phyloP scores from a whole-genome alignment of 2,329 filamentous ascomycete species.

The Exophiala alcalophila region DNA sequence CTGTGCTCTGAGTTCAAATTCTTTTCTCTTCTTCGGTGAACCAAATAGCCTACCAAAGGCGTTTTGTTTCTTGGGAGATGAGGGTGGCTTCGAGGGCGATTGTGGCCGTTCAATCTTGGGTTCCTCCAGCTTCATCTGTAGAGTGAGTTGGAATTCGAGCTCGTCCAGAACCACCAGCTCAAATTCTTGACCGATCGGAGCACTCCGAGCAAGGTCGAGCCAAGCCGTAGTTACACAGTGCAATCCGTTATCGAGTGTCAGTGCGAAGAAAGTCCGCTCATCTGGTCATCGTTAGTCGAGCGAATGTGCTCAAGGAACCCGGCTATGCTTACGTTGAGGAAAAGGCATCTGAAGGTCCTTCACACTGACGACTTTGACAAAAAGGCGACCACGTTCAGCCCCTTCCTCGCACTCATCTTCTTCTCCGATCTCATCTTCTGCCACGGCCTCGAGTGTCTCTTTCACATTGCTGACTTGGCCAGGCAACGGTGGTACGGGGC shows the following conservation, averaged over 20 bases:
- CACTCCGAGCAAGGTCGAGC: slow-evolving; percentile 86
- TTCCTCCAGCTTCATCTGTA: slow-evolving; percentile 91
- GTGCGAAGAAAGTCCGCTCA: slow-evolving; percentile 88
- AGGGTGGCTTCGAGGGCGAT: slow-evolving; percentile 38
- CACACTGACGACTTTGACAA: slow-evolving; percentile 97
- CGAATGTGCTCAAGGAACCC: neutral
- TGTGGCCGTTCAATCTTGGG: slow-evolving; percentile 56
- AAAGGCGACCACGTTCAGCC: slow-evolving; percentile 82
- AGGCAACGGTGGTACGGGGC: slow-evolving; percentile 76
- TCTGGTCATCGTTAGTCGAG: slow-evolving; percentile 52
- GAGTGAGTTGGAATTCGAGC: slow-evolving; percentile 95
- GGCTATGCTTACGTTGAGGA: slow-evolving; percentile 70
- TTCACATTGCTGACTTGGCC: slow-evolving; percentile 80
- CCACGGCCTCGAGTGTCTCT: slow-evolving; percentile 59
- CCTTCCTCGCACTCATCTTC: slow-evolving; percentile 63
- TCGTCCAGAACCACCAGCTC: slow-evolving; percentile 96
- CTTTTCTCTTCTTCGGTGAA: slow-evolving; percentile 94
- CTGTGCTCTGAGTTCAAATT: slow-evolving; percentile 78
- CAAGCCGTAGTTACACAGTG: slow-evolving; percentile 97
- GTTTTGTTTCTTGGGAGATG: slow-evolving; percentile 71
- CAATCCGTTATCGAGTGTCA: slow-evolving; percentile 96
- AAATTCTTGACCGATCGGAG: slow-evolving; percentile 96
- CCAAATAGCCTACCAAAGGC: slow-evolving; percentile 90
- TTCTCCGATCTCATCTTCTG: slow-evolving; percentile 66
- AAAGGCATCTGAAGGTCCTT: slow-evolving; percentile 92